These are phyloP conservation scores for Periconia sp. DNA, from an alignment of 2,329 filamentous ascomycete genomes.

Conservation along the genomic window DNA sequence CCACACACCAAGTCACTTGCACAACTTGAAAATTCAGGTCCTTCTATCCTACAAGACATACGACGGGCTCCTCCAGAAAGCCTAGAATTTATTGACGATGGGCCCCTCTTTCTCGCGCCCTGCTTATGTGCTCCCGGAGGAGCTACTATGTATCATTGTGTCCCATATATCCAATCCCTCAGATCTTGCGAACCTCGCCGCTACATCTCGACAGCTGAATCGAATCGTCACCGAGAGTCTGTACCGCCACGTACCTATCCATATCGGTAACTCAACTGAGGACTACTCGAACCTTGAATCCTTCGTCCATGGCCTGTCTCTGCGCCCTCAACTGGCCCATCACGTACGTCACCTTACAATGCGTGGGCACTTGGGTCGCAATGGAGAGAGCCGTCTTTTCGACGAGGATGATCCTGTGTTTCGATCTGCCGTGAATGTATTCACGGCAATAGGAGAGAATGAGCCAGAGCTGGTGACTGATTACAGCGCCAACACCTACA, in stretches of 20 bases:
- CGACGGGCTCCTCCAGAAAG: too few species aligned
- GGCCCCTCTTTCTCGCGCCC: too few species aligned
- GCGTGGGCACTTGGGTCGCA: neutral
- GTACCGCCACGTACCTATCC: conserved; percentile 1
- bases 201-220: conserved; percentile 5
- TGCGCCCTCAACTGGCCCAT: neutral
- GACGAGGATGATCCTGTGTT: neutral
- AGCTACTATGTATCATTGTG: conserved; percentile 2
- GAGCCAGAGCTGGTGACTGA: too few species aligned
- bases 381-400: neutral
- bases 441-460: neutral
- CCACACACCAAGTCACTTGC: too few species aligned
- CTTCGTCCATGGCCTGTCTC: neutral
- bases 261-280: neutral
- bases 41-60: too few species aligned
- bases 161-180: neutral
- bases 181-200: conserved; percentile 1
- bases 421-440: neutral
- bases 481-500: too few species aligned
- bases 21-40: too few species aligned
- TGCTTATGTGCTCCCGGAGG: conserved; percentile 12
- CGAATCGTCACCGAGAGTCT: conserved; percentile 4
- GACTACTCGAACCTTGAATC: neutral
- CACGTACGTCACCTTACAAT: conserved; percentile 5
- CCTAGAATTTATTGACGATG: too few species aligned